Evolutionary conservation across 352 stramenopile species (phyloP).

Genomic region (Phytophthora pini): DNA sequence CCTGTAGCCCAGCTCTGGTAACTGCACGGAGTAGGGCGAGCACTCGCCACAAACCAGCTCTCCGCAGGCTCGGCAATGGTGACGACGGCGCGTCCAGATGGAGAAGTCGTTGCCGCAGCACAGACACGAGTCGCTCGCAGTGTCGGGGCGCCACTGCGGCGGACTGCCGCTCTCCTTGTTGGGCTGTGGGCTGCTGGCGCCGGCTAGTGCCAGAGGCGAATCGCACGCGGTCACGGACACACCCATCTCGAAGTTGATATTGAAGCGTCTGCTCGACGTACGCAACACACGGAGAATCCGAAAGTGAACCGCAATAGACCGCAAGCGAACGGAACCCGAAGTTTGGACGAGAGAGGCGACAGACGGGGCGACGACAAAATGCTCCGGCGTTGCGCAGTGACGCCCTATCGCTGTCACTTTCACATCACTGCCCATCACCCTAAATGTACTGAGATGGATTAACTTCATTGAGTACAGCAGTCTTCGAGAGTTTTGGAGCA

Average conservation of each 20-base stretch:
- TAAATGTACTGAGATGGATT: background rate
- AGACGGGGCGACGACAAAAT: constrained; percentile 7
- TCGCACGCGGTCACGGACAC: constrained; percentile 34
- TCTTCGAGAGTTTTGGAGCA: background rate
- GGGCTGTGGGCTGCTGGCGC: constrained; percentile 5
- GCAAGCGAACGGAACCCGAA: constrained; percentile 7
- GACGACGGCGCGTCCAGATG: constrained; percentile 71
- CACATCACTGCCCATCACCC: constrained; percentile 14
- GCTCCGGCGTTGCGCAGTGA: background rate
- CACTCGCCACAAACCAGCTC: constrained; percentile 81
- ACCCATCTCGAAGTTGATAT: constrained; percentile 20
- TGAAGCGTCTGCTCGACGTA: constrained; percentile 30
- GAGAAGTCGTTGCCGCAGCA: constrained; percentile 77
- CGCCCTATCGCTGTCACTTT: constrained; percentile 17
- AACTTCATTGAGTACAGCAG: background rate
- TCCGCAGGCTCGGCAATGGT: constrained; percentile 83
- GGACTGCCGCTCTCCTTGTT: constrained; percentile 20
- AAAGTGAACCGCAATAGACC: constrained; percentile 30
- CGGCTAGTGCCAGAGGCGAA: constrained; percentile 24
- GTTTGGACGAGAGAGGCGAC: constrained; percentile 15
- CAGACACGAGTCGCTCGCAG: constrained; percentile 71
- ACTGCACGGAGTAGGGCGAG: constrained; percentile 61
- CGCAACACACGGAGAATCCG: constrained; percentile 32
- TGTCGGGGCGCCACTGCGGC: constrained; percentile 75
- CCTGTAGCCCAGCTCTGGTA: constrained; percentile 75